Evolutionary conservation across 139 green algal genomes (phyloP), one percentile per base, ranked within the genome.

Genomic region (Chlamydomonas eustigma): DNA sequence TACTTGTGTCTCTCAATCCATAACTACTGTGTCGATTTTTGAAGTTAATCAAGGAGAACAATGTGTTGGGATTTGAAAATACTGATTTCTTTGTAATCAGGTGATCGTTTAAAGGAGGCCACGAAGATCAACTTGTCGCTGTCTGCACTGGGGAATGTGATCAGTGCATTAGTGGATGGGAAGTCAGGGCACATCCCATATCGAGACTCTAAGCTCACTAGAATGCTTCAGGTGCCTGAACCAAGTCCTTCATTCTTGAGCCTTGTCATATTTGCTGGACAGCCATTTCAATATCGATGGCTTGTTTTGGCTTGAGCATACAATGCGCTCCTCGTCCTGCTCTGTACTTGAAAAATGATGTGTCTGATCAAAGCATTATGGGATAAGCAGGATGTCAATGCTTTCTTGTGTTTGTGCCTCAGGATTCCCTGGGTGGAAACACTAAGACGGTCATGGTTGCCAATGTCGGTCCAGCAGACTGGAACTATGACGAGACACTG

Each of bases 191-290:
- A 91, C 78, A 80, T 94, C 31, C 89, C 87, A 8, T 94, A 92
- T 78, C 84, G 93, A 28, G 92, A 97, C 84, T 94, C 88, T 75
- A 97, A 97, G 88, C 89, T 97, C 76, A 97, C 93, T 1, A 86
- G 93, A 2, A 83, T 97, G 76, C 73, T 92, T 65, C 88, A 96
- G 81, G 81, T 86, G 30, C 4, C 37, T 25, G 34, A 18, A 58
- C 44, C 12, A 18, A 58, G 18, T 28, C 44, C 44, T 18, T 58
- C 12, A 58, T 58, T 18, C 44, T 18, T 58, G n/a, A n/a, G n/a
- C n/a, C n/a, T n/a, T n/a, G n/a, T n/a, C n/a, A n/a, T n/a, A n/a
- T n/a, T n/a, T n/a, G n/a, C n/a, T n/a, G n/a, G n/a, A n/a, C n/a
- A n/a, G n/a, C n/a, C n/a, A n/a, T n/a, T n/a, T n/a, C n/a, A n/a